Evolutionary conservation across 2,329 filamentous ascomycete genomes (phyloP), one percentile per base, ranked within the genome.

Genomic region (Ciborinia camelliae): DNA sequence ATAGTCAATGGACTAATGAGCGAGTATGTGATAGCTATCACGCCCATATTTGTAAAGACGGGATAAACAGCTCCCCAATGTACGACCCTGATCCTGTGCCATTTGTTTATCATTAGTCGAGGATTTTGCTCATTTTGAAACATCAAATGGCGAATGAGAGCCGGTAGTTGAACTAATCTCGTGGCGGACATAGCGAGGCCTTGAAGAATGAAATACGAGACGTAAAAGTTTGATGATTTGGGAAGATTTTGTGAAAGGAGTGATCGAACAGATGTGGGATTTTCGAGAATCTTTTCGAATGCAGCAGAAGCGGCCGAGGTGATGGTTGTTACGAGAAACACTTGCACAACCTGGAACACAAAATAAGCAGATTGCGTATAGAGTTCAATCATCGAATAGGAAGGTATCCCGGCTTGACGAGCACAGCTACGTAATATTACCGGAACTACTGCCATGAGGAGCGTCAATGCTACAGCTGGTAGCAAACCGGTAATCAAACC

Each of bases 131-230:
- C 77, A 30, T 88, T 72, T 66, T 79, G 83, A 54, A 86, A 78
- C 2, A 88, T 72, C 57, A 84, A 79, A 71, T 82, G 84, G 5
- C 86, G 69, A 39, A 88, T 77, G 30, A 90, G 75, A 23, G 85
- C 85, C 15, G 77, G 79, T 47, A 89, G 80, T 68, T 86, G 85
- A 32, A 89, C 75, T 15, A 90, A 75, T 23, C 83, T 81, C 59
- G 82, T 81, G 2, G 85, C 80, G 43, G 85, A 84, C 73, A 87
- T 85, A 2, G 83, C 85, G 64, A 90, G 76, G 2, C 86, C 87
- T 72, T 90, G 86, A 2, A 90, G 77, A 45, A 90, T 81, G 66
- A 90, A 87, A 73, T 90, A 90, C 0, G 84, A 84, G 10, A 90
- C 80, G 72, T 89, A 90, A 72, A 89, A 90, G 71, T 88, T 90